phyloP scores from a whole-genome alignment of 495 filamentous ascomycete genomes.

The Aspergillus cavernicola region DNA sequence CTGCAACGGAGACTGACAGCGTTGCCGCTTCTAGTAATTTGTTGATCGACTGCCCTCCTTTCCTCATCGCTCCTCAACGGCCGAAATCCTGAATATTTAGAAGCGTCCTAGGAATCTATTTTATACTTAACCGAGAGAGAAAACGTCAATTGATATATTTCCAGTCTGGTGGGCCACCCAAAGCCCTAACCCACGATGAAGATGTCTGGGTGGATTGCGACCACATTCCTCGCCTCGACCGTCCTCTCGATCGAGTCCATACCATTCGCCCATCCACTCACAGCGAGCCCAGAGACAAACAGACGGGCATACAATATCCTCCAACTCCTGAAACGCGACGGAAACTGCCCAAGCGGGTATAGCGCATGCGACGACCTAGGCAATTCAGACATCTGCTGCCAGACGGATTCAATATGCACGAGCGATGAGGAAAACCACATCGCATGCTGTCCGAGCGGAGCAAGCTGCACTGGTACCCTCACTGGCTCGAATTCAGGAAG shows the following conservation, averaged over 20 bases:
- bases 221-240: constrained; percentile 34
- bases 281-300: constrained; percentile 17
- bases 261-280: constrained; percentile 29
- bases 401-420: constrained; percentile 49
- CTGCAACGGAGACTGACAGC: background rate
- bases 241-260: constrained; percentile 28
- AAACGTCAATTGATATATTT: background rate
- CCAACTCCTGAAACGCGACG: constrained; percentile 32
- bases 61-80: constrained; percentile 3
- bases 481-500: constrained; percentile 26
- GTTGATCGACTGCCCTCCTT: constrained; percentile 30
- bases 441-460: constrained; percentile 61
- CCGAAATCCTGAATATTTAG: background rate
- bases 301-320: constrained; percentile 37
- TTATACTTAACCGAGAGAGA: background rate
- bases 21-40: constrained; percentile 37
- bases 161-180: constrained; percentile 8
- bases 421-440: constrained; percentile 56
- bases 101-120: background rate
- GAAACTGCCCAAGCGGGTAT: constrained; percentile 52
- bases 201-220: constrained; percentile 34
- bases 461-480: constrained; percentile 60
- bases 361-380: constrained; percentile 48
- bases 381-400: constrained; percentile 55
- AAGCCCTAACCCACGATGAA: constrained; percentile 30